Evolutionary conservation across 2,329 filamentous ascomycete genomes (phyloP).

Genomic region (Alternaria arbusti): DNA sequence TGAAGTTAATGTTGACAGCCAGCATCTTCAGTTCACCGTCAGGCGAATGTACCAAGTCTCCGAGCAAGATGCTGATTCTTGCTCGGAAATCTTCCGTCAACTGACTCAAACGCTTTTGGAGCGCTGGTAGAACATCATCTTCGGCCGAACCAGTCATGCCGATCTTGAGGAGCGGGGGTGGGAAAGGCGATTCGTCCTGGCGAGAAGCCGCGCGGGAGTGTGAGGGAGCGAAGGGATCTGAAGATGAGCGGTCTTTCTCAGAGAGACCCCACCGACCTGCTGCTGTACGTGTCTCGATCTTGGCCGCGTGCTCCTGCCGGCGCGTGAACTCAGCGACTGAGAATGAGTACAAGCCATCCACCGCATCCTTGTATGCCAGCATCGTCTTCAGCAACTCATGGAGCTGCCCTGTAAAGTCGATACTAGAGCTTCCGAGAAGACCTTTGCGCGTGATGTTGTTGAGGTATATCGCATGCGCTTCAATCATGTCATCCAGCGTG

Average conservation of each 20-base stretch:
- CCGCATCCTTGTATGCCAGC: constrained; percentile 89
- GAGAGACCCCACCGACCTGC: constrained; percentile 69
- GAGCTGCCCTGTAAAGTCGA: constrained; percentile 86
- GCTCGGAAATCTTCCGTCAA: constrained; percentile 78
- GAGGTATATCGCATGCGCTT: constrained; percentile 88
- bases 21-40: constrained; percentile 96
- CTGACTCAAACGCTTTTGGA: constrained; percentile 75
- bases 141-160: constrained; percentile 51
- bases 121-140: constrained; percentile 73
- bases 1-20: constrained; percentile 98
- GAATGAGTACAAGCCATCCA: constrained; percentile 94
- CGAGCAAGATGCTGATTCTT: constrained; percentile 79
- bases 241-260: constrained; percentile 54
- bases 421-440: constrained; percentile 74
- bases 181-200: constrained; percentile 52
- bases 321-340: constrained; percentile 92
- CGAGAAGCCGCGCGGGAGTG: constrained; percentile 29
- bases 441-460: constrained; percentile 96
- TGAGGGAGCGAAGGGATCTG: constrained; percentile 26
- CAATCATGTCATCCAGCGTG: constrained; percentile 93
- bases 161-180: constrained; percentile 45
- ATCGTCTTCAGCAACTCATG: constrained; percentile 93
- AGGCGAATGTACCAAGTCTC: constrained; percentile 89
- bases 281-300: constrained; percentile 70
- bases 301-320: constrained; percentile 82